phyloP scores from a whole-genome alignment of 176 grass and related monocot species.

The Canna indica region DNA sequence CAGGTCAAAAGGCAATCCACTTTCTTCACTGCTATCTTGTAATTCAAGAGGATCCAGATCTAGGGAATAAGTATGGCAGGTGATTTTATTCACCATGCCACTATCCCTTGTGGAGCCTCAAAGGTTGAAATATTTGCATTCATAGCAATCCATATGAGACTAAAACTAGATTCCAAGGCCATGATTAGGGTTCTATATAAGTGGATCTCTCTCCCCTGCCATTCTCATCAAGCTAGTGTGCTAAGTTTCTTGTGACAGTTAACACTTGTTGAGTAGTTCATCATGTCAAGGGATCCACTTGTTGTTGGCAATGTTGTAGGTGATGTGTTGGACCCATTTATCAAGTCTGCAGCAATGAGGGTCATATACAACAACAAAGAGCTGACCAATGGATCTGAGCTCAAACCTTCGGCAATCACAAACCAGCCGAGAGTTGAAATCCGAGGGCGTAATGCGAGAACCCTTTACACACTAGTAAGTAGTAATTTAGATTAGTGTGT shows the following conservation, averaged over 20 bases:
- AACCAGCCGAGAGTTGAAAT: constrained; percentile 57
- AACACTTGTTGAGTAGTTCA: background rate
- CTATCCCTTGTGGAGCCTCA: background rate
- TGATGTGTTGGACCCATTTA: constrained; percentile 86
- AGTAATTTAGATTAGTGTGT: constrained; percentile 17
- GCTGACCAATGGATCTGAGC: constrained; percentile 74
- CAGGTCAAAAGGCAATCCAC: no score
- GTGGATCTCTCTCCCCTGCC: background rate
- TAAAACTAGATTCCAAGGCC: background rate
- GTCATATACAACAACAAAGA: constrained; percentile 75
- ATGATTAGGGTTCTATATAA: background rate
- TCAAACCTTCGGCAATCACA: constrained; percentile 51
- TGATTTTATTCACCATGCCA: constrained; percentile 4
- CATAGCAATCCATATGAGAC: background rate
- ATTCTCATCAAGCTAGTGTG: background rate
- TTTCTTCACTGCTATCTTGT: background rate
- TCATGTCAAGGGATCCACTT: constrained; percentile 61
- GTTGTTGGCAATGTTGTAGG: constrained; percentile 77
- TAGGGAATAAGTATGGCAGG: background rate
- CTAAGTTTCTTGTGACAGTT: background rate
- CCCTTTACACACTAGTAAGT: constrained; percentile 98
- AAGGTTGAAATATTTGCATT: background rate
- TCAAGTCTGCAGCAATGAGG: constrained; percentile 54
- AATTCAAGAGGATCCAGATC: background rate
- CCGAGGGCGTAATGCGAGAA: constrained; percentile 51